Evolutionary conservation across 2,329 filamentous ascomycete species (phyloP).

Genomic region (Calonectria ilicicola): DNA sequence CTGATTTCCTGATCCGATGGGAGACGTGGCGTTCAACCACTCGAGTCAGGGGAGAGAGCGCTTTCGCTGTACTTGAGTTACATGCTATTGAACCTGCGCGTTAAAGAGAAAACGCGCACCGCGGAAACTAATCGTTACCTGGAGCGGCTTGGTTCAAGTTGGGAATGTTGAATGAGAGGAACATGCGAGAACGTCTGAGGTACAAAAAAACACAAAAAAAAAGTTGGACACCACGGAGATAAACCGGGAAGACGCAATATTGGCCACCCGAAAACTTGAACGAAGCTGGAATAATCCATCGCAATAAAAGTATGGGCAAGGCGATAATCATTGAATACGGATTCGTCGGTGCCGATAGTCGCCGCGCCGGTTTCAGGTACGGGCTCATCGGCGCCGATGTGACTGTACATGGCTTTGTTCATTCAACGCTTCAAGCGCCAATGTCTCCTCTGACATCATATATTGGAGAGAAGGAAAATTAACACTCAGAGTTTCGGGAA

Average conservation of each 20-base stretch:
- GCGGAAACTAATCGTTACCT: slow-evolving; percentile 15
- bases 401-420: slow-evolving; percentile 25
- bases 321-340: slow-evolving; percentile 23
- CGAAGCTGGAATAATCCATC: not conserved
- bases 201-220: not conserved
- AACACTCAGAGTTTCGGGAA: slow-evolving; percentile 31
- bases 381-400: slow-evolving; percentile 31
- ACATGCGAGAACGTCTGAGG: not conserved
- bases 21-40: slow-evolving; percentile 30
- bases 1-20: slow-evolving; percentile 12
- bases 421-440: slow-evolving; percentile 28
- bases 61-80: slow-evolving; percentile 15
- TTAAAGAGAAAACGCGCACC: slow-evolving; percentile 25
- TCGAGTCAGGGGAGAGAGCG: slow-evolving; percentile 28
- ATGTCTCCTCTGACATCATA: slow-evolving; percentile 40
- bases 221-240: slow-evolving; percentile 3
- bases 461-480: slow-evolving; percentile 21
- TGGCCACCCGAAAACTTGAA: slow-evolving; percentile 2
- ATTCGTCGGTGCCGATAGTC: slow-evolving; percentile 28
- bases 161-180: not conserved
- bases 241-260: not conserved
- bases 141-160: not conserved
- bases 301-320: not conserved
- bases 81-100: not conserved
- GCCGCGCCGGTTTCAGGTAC: slow-evolving; percentile 42